These are phyloP conservation scores for Xylaria polymorpha DNA, from an alignment of 2,329 filamentous ascomycete genomes.

Conservation along the genomic window DNA sequence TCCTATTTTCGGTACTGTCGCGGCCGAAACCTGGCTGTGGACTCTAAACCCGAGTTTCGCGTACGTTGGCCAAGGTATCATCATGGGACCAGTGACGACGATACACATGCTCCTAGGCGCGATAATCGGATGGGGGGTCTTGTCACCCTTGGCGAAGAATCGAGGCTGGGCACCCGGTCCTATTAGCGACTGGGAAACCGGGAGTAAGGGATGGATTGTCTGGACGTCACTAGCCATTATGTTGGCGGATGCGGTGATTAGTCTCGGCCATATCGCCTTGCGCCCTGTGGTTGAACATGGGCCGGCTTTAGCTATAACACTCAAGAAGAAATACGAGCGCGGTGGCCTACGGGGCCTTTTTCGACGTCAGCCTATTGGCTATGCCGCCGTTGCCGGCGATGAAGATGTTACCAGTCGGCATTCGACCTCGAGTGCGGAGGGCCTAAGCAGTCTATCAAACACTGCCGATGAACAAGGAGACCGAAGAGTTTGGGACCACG, in stretches of 20 bases:
- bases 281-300: slow-evolving; percentile 68
- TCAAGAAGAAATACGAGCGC: slow-evolving; percentile 41
- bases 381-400: slow-evolving; percentile 41
- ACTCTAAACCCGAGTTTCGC: slow-evolving; percentile 96
- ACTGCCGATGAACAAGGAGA: slow-evolving; percentile 42
- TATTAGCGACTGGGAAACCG: slow-evolving; percentile 88
- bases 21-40: slow-evolving; percentile 90
- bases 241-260: slow-evolving; percentile 92
- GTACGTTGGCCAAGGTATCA: slow-evolving; percentile 96
- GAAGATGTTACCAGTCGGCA: slow-evolving; percentile 39
- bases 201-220: slow-evolving; percentile 98
- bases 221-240: slow-evolving; percentile 97
- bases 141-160: slow-evolving; percentile 88
- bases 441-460: slow-evolving; percentile 33
- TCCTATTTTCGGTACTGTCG: slow-evolving; percentile 82
- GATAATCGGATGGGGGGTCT: slow-evolving; percentile 86
- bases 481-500: slow-evolving; percentile 60
- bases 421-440: slow-evolving; percentile 31
- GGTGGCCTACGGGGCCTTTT: slow-evolving; percentile 43
- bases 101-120: slow-evolving; percentile 95
- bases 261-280: slow-evolving; percentile 80
- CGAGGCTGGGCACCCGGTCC: slow-evolving; percentile 90
- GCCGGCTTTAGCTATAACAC: slow-evolving; percentile 40
- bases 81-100: slow-evolving; percentile 96
- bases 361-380: slow-evolving; percentile 40